Conservation (phyloP, 345 rosid genomes). For the Moricandia arvensis region DNA sequence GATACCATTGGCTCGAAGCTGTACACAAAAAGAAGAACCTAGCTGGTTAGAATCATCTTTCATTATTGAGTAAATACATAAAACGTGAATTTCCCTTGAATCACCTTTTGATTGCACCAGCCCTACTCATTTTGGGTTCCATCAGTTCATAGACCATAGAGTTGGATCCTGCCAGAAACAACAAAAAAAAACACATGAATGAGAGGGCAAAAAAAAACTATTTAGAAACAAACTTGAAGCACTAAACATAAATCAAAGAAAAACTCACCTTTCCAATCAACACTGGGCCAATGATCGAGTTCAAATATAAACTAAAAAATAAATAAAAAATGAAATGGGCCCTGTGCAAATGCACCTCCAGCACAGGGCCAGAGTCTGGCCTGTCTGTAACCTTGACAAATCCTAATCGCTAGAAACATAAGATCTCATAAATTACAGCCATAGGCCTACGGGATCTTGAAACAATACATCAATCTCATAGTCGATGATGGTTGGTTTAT, state of each 20-base stretch:
- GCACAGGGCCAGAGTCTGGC: too few species aligned
- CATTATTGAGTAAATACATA: too few species aligned
- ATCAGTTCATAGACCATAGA: constrained; percentile 29
- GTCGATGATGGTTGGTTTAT: not conserved
- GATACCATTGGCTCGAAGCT: constrained; percentile 98
- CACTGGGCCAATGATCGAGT: constrained; percentile 73
- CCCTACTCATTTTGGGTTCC: too few species aligned
- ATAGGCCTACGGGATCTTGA: too few species aligned
- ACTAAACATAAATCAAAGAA: not conserved
- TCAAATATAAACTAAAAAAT: not conserved
- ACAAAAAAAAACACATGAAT: constrained; percentile 29
- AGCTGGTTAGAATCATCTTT: not conserved
- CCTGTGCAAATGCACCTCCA: too few species aligned
- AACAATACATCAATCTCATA: not conserved
- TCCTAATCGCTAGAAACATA: too few species aligned
- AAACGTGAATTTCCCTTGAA: too few species aligned
- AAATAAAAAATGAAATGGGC: too few species aligned
- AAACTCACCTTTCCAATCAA: constrained; percentile 70
- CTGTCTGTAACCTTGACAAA: too few species aligned
- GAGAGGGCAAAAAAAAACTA: not conserved
- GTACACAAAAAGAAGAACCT: constrained; percentile 6
- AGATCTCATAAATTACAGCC: too few species aligned
- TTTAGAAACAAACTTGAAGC: not conserved
- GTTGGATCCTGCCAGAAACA: constrained; percentile 41
- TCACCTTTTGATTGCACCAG: too few species aligned